phyloP scores from a whole-genome alignment of 73 alveolate genomes.

The Durusdinium trenchii region DNA sequence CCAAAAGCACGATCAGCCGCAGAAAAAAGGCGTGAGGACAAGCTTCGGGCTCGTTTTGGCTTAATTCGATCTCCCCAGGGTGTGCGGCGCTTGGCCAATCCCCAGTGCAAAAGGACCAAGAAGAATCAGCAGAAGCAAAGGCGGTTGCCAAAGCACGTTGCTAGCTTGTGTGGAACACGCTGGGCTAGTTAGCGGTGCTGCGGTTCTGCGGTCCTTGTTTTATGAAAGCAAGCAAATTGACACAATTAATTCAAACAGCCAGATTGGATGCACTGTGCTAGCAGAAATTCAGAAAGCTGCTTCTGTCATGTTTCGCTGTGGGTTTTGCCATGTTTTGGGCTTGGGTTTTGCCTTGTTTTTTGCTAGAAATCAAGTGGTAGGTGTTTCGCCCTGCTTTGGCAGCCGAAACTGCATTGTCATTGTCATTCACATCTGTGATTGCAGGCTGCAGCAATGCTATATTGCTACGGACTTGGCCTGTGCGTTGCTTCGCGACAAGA shows the following conservation, averaged over 20 bases:
- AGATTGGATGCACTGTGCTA: too few relatives aligned
- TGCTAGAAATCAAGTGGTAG: too few relatives aligned
- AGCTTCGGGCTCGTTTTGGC: background rate
- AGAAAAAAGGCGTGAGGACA: background rate
- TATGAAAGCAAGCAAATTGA: too few relatives aligned
- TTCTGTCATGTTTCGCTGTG: too few relatives aligned
- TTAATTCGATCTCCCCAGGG: background rate
- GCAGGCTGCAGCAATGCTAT: conserved; percentile 10
- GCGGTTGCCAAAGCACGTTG: background rate
- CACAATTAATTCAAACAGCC: too few relatives aligned
- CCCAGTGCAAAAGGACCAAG: background rate
- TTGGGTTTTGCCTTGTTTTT: too few relatives aligned
- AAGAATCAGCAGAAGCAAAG: background rate
- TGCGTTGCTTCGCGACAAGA: background rate
- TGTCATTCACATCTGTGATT: background rate
- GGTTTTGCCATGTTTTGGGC: too few relatives aligned
- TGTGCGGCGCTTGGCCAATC: background rate
- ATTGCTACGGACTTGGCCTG: background rate
- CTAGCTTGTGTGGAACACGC: conserved; percentile 36
- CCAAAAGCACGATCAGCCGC: background rate
- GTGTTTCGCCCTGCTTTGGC: too few relatives aligned
- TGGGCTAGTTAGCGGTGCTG: conserved; percentile 32
- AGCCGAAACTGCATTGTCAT: too few relatives aligned
- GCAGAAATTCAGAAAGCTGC: too few relatives aligned
- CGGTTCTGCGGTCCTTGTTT: too few relatives aligned